These are phyloP conservation scores for Domatiomyces globalis DNA, from an alignment of 2,329 filamentous ascomycete genomes.

Conservation along the genomic window DNA sequence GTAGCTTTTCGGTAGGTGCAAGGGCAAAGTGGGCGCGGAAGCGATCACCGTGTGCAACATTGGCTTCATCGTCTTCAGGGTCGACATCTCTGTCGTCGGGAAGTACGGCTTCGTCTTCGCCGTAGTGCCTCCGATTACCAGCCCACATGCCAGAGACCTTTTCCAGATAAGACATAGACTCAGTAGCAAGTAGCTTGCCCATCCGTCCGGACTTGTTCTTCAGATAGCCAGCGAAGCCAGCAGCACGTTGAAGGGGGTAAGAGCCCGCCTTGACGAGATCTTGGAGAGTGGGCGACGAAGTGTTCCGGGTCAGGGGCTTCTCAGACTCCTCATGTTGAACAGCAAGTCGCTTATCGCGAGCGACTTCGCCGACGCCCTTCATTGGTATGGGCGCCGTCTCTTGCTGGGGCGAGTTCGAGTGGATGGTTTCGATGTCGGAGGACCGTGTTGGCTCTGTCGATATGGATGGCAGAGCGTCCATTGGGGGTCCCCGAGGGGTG, in stretches of 20 bases:
- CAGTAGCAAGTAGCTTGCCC: slow-evolving; percentile 67
- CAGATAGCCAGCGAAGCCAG: slow-evolving; percentile 68
- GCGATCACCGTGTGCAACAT: slow-evolving; percentile 44
- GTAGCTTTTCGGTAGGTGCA: slow-evolving; percentile 66
- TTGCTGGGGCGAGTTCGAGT: slow-evolving; percentile 9
- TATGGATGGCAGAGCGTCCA: slow-evolving; percentile 19
- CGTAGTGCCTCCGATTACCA: slow-evolving; percentile 79
- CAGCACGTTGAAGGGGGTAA: slow-evolving; percentile 71
- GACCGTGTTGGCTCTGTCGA: slow-evolving; percentile 31
- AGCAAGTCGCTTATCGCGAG: slow-evolving; percentile 3
- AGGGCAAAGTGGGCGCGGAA: slow-evolving; percentile 85
- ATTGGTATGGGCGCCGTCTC: slow-evolving; percentile 9
- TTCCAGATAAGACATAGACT: slow-evolving; percentile 91
- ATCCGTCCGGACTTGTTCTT: slow-evolving; percentile 66
- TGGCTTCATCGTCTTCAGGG: slow-evolving; percentile 42
- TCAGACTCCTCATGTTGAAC: slow-evolving; percentile 3
- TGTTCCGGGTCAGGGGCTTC: slow-evolving; percentile 3
- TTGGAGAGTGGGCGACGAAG: slow-evolving; percentile 40
- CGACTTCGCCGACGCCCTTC: slow-evolving; percentile 1
- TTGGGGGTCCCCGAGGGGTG: slow-evolving; percentile 49
- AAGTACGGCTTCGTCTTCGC: slow-evolving; percentile 51
- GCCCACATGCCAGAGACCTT: slow-evolving; percentile 97
- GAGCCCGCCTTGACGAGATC: slow-evolving; percentile 48
- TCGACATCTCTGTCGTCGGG: slow-evolving; percentile 50
- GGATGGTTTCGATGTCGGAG: slow-evolving; percentile 18